phyloP scores from a whole-genome alignment of 1,284 basidiomycete genomes.

The Singerocomus inundabilis region DNA sequence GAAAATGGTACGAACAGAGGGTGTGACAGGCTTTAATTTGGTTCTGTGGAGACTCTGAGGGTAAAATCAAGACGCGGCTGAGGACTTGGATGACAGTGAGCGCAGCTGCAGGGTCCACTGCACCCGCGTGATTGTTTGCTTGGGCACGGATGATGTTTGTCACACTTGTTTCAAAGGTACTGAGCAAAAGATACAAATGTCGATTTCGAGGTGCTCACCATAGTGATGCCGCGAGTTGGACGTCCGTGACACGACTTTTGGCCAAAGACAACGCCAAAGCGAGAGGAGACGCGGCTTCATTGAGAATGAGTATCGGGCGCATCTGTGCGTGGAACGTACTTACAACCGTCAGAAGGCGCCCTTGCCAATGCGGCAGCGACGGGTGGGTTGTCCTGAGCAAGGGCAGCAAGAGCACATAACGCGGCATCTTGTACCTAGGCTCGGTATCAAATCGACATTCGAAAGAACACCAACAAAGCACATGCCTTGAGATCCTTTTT shows the following conservation, averaged over 20 bases:
- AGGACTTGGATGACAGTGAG: constrained; percentile 62
- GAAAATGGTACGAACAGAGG: constrained; percentile 48
- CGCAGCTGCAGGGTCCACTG: constrained; percentile 45
- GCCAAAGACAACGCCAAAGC: constrained; percentile 44
- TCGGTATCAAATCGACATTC: background rate
- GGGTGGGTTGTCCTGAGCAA: constrained; percentile 63
- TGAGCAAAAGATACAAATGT: background rate
- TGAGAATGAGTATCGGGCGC: background rate
- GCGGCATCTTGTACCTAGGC: constrained; percentile 67
- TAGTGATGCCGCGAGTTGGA: constrained; percentile 65
- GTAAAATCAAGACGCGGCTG: constrained; percentile 51
- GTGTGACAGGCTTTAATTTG: constrained; percentile 69
- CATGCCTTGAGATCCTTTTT: constrained; percentile 54
- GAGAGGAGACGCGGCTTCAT: constrained; percentile 37
- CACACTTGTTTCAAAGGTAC: constrained; percentile 38
- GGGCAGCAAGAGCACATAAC: constrained; percentile 64
- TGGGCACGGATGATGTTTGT: constrained; percentile 57
- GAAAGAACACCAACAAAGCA: background rate
- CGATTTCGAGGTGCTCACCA: constrained; percentile 46
- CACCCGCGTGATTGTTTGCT: constrained; percentile 26
- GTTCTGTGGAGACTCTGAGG: constrained; percentile 40
- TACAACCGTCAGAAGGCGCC: constrained; percentile 41
- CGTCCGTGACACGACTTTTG: constrained; percentile 54
- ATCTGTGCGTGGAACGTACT: constrained; percentile 7
- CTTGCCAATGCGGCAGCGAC: constrained; percentile 51